phyloP scores from a whole-genome alignment of 106 monocot species.

The Dendrobium nobile region DNA sequence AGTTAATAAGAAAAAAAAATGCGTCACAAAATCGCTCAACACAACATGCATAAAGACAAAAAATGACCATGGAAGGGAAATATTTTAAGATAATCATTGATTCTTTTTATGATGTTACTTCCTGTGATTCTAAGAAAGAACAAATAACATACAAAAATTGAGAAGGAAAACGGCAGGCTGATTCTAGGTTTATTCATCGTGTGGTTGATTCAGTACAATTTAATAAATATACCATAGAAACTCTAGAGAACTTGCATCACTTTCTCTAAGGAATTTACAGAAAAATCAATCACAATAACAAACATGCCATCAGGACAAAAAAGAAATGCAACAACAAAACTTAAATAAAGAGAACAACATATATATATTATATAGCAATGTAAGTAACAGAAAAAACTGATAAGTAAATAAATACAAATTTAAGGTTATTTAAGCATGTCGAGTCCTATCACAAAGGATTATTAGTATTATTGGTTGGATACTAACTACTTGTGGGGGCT shows the following conservation, averaged over 20 bases:
- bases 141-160: not conserved
- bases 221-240: not conserved
- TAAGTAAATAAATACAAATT: no score
- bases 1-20: slow-evolving; percentile 9
- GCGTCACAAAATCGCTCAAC: not conserved
- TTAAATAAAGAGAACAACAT: not conserved
- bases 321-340: not conserved
- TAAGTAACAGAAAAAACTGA: no score
- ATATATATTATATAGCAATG: no score
- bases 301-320: not conserved
- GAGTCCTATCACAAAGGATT: no score
- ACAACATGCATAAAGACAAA: not conserved
- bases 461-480: no score
- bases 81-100: not conserved
- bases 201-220: not conserved
- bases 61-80: not conserved
- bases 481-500: no score
- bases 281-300: not conserved
- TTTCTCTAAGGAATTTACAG: not conserved
- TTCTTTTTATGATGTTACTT: not conserved
- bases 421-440: no score
- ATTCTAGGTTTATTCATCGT: not conserved
- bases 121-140: not conserved
- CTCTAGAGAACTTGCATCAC: not conserved
- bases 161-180: not conserved